phyloP scores from a whole-genome alignment of 2,329 filamentous ascomycete species.

The Hymenoscyphus salicellus region DNA sequence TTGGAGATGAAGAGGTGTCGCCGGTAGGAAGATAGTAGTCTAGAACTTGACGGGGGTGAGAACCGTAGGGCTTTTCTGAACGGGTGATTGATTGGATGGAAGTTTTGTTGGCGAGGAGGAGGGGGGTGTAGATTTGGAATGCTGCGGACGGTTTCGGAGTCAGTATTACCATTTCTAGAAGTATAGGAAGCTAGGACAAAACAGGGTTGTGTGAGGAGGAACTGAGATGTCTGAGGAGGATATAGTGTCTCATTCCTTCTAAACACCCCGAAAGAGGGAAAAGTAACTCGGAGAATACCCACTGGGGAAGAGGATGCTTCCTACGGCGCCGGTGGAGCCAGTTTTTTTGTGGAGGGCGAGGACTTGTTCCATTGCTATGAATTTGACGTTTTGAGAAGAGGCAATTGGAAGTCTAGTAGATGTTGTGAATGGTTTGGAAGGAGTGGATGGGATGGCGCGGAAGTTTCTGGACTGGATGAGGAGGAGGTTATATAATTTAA shows the following conservation, averaged over 20 bases:
- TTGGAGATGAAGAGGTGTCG: conserved; percentile 21
- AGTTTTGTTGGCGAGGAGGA: conserved; percentile 24
- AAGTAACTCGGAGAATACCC: no score
- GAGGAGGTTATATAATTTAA: no score
- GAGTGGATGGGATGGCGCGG: not conserved
- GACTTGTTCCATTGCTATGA: conserved; percentile 26
- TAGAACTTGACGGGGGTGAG: conserved; percentile 32
- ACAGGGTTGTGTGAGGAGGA: no score
- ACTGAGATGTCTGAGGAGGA: no score
- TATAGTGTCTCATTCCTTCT: no score
- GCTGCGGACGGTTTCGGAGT: not conserved
- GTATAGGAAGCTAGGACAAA: no score
- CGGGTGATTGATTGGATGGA: conserved; percentile 27
- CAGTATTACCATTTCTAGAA: conserved; percentile 6
- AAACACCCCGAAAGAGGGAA: no score
- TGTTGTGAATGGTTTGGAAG: not conserved
- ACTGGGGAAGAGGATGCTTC: conserved; percentile 18
- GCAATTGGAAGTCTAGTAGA: not conserved
- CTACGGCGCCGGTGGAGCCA: conserved; percentile 20
- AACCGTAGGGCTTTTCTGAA: conserved; percentile 27
- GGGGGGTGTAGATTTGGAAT: conserved; percentile 28
- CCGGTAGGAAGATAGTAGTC: conserved; percentile 26
- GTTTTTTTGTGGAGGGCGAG: conserved; percentile 17
- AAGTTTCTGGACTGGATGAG: no score
- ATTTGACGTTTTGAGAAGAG: not conserved